Base-by-base conservation (phyloP, 495 filamentous ascomycete species). In the Xeromyces bisporus region DNA sequence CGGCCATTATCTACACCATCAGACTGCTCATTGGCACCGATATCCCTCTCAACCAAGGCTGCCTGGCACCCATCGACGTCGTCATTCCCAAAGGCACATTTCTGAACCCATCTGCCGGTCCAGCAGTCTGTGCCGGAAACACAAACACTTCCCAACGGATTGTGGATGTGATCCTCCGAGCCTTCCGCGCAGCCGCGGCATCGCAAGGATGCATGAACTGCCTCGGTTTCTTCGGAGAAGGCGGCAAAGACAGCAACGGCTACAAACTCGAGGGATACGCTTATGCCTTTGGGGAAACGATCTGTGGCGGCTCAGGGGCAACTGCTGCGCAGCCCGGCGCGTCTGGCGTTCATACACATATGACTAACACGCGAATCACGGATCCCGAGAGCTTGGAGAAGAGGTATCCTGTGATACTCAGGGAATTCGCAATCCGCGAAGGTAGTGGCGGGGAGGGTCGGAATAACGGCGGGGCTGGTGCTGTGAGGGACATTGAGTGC, bases 281-380 rank as follows among this genome's bases (percentile, higher is more conserved):
- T 7, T 96, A 96, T 61, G 92, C 91, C 55, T 21, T 21, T 9
- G 20, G 20, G 20, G 84, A 93, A 58, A 93, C 84, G 2, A 89
- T 93, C 49, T 80, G 81, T 6, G 87, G 87, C 17, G 87, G 87
- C 2, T 75, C 68, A 33, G 87, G 87, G 28, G 87, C 85, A 0
- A 81, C 82, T 0, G 64, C 73, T 0, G 63, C 62, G 15, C 92
- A 84, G 84, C 66, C 83, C 35, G 87, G 87, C 15, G 81, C 77
- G 2, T 72, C 65, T 35, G 86, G 83, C 18, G 85, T 93, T 26
- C 87, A 96, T 50, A 75, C 71, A 13, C 83, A 96, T 55, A 93
- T 93, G 79, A 96, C 87, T 9, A 96, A 96, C 50, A 96, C 87
- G 2, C 72, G 87, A 5, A 93, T 93, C 47, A 92, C 87, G 0